Evolutionary conservation across 2,329 filamentous ascomycete species (phyloP), one percentile per base, ranked within the genome.

Genomic region (Tricladium varicosporioides): DNA sequence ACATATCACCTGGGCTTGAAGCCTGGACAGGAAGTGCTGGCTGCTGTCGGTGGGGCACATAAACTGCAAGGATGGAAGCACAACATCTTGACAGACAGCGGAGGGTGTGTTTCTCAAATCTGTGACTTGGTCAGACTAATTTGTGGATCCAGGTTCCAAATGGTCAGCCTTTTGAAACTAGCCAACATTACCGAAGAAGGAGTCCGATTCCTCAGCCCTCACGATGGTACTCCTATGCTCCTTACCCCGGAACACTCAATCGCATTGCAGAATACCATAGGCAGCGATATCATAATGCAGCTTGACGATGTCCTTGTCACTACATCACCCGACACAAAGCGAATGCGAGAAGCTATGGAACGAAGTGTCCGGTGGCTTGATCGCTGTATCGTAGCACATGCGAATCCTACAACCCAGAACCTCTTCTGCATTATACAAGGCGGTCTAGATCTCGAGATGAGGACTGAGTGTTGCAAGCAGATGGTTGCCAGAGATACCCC

Each of bases 221-320:
- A 99, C 71, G 94, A 97, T 76, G 92, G 92, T 33, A 86, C 86
- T 2, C 93, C 93, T 7, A 97, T 99, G 94, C 85, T 99, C 10
- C 85, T 99, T 48, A 99, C 94, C 0, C 94, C 94, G 0, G 95
- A 99, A 73, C 93, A 97, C 76, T 97, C 94, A 0, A 97, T 99
- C 67, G 88, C 87, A 10, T 81, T 99, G 2, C 94, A 99, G 72
- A 97, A 99, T 74, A 93, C 88, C 54, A 99, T 99, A 68, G 94
- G 94, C 62, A 96, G 91, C 62, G 94, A 99, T 74, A 97, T 99
- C 66, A 97, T 97, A 64, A 99, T 99, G 95, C 95, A 99, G 75
- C 85, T 99, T 3, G 94, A 99, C 78, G 95, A 99, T 73, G 95
- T 99, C 13, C 88, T 99, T 51, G 93, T 92, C 31, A 97, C 94